Evolutionary conservation across 257 asterid genomes (phyloP).

Genomic region (Solanum pennellii): DNA sequence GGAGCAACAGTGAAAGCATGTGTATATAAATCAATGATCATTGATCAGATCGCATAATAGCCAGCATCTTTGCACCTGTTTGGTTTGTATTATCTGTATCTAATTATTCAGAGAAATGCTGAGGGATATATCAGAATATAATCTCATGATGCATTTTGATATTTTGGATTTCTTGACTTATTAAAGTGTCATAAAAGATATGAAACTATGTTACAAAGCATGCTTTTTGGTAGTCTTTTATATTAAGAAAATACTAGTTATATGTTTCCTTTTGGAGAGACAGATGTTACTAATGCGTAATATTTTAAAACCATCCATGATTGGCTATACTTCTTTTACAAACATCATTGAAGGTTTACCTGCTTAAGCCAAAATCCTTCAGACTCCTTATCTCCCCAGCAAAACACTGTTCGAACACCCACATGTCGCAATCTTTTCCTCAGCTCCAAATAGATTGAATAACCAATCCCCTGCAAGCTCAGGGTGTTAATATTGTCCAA

Average conservation of each 20-base stretch:
- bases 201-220: background rate
- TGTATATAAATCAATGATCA: background rate
- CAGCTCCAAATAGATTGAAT: conserved; percentile 49
- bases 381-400: conserved; percentile 92
- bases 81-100: background rate
- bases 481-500: background rate
- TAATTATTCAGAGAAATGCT: background rate
- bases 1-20: background rate
- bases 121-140: background rate
- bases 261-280: background rate
- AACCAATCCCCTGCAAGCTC: conserved; percentile 70
- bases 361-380: conserved; percentile 88
- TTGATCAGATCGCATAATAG: background rate
- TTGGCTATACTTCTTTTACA: background rate
- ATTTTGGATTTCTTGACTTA: background rate
- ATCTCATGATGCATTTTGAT: background rate
- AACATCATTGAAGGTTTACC: conserved; percentile 25
- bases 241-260: background rate
- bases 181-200: background rate
- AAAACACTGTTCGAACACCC: conserved; percentile 57
- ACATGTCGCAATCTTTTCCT: conserved; percentile 59
- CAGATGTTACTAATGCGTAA: background rate
- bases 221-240: background rate
- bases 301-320: background rate
- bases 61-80: background rate